Evolutionary conservation across 306 rosid genomes (phyloP).

Genomic region (Notholithocarpus densiflorus): DNA sequence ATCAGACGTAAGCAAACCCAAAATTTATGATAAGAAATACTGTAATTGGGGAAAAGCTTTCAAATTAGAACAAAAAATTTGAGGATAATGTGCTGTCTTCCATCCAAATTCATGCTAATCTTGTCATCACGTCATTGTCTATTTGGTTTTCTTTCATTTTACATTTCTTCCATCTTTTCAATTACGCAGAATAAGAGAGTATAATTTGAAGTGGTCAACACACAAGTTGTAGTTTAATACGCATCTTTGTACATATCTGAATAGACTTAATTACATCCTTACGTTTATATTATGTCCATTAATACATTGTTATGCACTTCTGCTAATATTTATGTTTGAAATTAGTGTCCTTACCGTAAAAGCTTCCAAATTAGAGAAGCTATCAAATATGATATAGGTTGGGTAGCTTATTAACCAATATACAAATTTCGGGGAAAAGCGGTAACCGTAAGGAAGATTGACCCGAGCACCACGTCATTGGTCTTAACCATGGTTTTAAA

Average conservation of each 20-base stretch:
- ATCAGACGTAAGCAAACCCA: no score
- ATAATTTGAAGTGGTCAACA: neutral
- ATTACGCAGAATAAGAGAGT: neutral
- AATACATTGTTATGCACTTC: neutral
- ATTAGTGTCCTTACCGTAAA: neutral
- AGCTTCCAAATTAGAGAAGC: neutral
- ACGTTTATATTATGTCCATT: no score
- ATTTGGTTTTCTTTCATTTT: neutral
- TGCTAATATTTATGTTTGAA: neutral
- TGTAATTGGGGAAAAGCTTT: neutral
- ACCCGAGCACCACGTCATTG: no score
- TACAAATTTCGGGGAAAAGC: neutral
- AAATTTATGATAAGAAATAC: neutral
- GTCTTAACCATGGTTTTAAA: no score
- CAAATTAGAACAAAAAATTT: neutral
- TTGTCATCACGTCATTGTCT: neutral
- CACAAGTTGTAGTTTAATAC: neutral
- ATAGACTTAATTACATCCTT: no score
- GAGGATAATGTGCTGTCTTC: neutral
- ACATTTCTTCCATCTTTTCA: neutral
- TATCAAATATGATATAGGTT: neutral
- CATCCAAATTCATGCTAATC: neutral
- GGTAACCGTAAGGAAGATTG: no score
- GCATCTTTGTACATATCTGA: neutral
- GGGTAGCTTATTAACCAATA: neutral